These are phyloP conservation scores for Penicillium malachiteum DNA, from an alignment of 495 filamentous ascomycete genomes.

Conservation along the genomic window DNA sequence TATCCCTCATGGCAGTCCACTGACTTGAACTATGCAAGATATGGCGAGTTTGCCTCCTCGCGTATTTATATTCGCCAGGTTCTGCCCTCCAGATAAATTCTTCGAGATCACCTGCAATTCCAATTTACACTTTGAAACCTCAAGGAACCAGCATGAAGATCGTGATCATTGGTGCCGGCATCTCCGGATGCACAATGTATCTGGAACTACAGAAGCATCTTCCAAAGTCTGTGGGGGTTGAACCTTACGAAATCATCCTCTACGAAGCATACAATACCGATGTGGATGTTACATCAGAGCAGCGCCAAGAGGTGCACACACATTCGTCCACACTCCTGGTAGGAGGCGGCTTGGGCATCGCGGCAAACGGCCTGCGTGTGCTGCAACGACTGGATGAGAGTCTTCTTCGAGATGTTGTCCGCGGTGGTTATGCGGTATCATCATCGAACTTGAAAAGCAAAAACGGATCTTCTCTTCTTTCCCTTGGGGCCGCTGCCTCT, in stretches of 20 bases:
- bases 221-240: background rate
- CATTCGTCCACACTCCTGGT: slow-evolving; percentile 17
- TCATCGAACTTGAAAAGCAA: slow-evolving; percentile 38
- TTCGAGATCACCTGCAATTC: background rate
- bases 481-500: slow-evolving; percentile 15
- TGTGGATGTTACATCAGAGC: slow-evolving; percentile 7
- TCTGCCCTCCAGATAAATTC: background rate
- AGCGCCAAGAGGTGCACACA: slow-evolving; percentile 6
- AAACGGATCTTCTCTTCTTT: slow-evolving; percentile 32
- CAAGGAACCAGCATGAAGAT: slow-evolving; percentile 39
- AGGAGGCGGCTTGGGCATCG: slow-evolving; percentile 16
- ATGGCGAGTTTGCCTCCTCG: background rate
- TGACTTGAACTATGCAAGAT: background rate
- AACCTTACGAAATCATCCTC: slow-evolving; percentile 17
- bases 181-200: slow-evolving; percentile 44
- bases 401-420: slow-evolving; percentile 21
- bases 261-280: slow-evolving; percentile 18
- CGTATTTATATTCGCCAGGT: slow-evolving; percentile 6
- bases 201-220: slow-evolving; percentile 44
- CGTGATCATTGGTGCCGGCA: slow-evolving; percentile 50
- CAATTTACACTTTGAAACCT: background rate
- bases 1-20: background rate
- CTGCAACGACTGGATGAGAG: slow-evolving; percentile 16
- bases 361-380: slow-evolving; percentile 14
- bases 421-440: slow-evolving; percentile 36